Conservation (phyloP, 768 basidiomycete genomes). For the Naganishia kalamii region DNA sequence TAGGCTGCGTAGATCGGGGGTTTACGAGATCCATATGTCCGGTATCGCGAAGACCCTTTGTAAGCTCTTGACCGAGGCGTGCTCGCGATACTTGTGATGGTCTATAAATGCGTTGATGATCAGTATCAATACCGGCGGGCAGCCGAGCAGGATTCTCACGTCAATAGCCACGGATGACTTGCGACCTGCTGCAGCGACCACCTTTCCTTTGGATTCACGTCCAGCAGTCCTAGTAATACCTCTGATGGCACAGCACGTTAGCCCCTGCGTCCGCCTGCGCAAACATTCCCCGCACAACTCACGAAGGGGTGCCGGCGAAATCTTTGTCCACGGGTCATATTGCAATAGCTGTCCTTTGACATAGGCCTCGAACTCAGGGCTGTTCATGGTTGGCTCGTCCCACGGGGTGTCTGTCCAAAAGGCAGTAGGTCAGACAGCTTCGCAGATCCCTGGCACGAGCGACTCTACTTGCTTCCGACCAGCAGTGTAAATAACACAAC, state of each 20-base stretch:
- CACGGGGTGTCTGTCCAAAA: conserved; percentile 78
- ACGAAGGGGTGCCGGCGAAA: conserved; percentile 61
- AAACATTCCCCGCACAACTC: conserved; percentile 34
- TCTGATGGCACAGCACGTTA: conserved; percentile 53
- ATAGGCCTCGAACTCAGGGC: conserved; percentile 74
- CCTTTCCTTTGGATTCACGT: conserved; percentile 64
- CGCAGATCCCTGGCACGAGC: not conserved
- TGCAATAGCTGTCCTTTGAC: conserved; percentile 65
- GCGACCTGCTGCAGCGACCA: conserved; percentile 59
- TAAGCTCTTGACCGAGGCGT: conserved; percentile 64
- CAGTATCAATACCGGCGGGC: not conserved
- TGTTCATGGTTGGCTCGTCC: conserved; percentile 80
- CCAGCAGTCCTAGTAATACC: conserved; percentile 65
- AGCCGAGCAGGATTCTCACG: conserved; percentile 49
- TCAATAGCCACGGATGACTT: conserved; percentile 67
- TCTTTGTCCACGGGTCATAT: conserved; percentile 71
- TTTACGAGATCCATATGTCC: conserved; percentile 72
- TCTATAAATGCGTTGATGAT: conserved; percentile 46
- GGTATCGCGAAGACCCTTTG: conserved; percentile 58
- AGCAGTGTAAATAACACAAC: conserved; percentile 88
- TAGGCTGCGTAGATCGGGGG: conserved; percentile 48
- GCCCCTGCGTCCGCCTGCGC: too few relatives aligned
- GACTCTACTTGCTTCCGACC: conserved; percentile 62
- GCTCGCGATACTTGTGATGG: conserved; percentile 60
- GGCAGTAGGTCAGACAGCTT: not conserved